These are phyloP conservation scores for Saxispiralis lemnorum DNA, from an alignment of 495 filamentous ascomycete genomes.

Conservation along the genomic window DNA sequence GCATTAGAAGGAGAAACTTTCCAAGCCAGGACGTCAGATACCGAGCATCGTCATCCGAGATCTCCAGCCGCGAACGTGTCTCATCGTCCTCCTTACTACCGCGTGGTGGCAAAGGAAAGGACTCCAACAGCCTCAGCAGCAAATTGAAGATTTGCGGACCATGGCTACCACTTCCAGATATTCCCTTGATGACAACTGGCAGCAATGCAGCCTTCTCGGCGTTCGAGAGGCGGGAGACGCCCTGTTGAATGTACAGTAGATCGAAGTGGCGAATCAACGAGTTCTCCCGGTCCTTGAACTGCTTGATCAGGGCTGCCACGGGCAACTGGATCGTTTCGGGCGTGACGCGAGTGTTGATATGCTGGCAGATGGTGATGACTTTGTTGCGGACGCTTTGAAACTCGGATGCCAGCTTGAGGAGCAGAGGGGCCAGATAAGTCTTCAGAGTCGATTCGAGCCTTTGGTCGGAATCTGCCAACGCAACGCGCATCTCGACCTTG, in stretches of 20 bases:
- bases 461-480: conserved; percentile 63
- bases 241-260: conserved; percentile 74
- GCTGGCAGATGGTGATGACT: conserved; percentile 58
- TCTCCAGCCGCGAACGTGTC: conserved; percentile 44
- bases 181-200: conserved; percentile 51
- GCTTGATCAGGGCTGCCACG: conserved; percentile 62
- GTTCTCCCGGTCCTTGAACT: conserved; percentile 62
- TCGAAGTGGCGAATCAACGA: conserved; percentile 76
- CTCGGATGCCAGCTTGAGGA: conserved; percentile 71
- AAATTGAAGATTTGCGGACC: conserved; percentile 66
- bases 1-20: conserved; percentile 53
- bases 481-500: conserved; percentile 79
- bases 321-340: conserved; percentile 59
- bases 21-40: conserved; percentile 64
- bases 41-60: conserved; percentile 50
- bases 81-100: conserved; percentile 60
- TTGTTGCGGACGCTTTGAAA: conserved; percentile 69
- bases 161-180: conserved; percentile 42
- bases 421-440: conserved; percentile 59
- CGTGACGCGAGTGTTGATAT: conserved; percentile 59
- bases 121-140: conserved; percentile 52
- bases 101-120: conserved; percentile 53
- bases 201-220: conserved; percentile 50
- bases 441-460: conserved; percentile 62
- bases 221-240: conserved; percentile 47